Percentiles rank a stretch among this genome's conserved stretches.
These are phyloP conservation scores for Ichthyophonus hoferi DNA, from an alignment of 208 protist genomes.

Conservation along the genomic window DNA sequence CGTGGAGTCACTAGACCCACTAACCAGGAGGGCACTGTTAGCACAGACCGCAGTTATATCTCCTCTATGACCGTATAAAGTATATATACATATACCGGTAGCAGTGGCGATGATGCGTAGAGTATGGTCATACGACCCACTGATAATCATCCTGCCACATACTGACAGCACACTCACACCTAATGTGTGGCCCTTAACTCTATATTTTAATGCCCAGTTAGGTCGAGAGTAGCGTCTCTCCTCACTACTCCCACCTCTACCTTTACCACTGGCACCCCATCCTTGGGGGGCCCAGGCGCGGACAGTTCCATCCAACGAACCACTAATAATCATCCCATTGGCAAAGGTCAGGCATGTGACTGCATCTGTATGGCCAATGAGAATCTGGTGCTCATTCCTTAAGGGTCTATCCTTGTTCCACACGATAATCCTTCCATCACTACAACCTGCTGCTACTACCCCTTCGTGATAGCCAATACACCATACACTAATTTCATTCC, in stretches of 20 bases:
- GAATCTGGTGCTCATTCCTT: not conserved
- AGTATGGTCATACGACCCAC: not conserved
- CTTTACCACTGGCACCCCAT: too few species aligned
- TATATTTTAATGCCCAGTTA: not conserved
- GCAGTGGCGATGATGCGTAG: not conserved
- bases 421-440: not conserved
- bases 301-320: not conserved
- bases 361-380: not conserved
- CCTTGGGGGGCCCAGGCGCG: not conserved
- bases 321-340: not conserved
- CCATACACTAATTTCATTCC: not conserved
- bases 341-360: not conserved
- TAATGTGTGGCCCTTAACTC: not conserved
- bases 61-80: not conserved
- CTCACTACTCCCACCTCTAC: too few species aligned
- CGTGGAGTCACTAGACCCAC: conserved; percentile 15
- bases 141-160: not conserved
- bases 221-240: too few species aligned
- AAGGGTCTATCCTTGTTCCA: not conserved
- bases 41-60: not conserved
- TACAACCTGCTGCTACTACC: not conserved
- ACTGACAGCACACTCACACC: not conserved
- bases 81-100: not conserved
- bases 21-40: not conserved
- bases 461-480: not conserved